Percentiles rank a stretch among this genome's conserved stretches.
Evolutionary conservation across 1,284 basidiomycete species (phyloP).

Genomic region (Trametes pubescens): DNA sequence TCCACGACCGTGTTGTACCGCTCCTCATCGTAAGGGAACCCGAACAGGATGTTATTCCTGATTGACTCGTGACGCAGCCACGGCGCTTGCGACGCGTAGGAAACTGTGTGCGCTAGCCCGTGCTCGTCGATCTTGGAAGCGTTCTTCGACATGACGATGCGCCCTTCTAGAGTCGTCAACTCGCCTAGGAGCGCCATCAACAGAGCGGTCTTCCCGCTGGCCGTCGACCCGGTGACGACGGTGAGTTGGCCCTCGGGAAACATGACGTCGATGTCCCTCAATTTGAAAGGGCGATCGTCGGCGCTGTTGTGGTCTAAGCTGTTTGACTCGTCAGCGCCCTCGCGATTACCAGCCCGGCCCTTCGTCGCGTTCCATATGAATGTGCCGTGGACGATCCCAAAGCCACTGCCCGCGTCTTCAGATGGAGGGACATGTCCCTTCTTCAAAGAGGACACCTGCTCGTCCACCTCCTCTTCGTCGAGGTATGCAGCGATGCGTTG

Average conservation of each 20-base stretch:
- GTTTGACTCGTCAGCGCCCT: neutral
- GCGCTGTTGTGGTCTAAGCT: neutral
- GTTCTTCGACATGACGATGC: slow-evolving; percentile 73
- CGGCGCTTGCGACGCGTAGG: slow-evolving; percentile 85
- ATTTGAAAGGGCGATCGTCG: slow-evolving; percentile 61
- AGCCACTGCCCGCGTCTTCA: slow-evolving; percentile 47
- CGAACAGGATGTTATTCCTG: slow-evolving; percentile 79
- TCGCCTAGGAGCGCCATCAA: slow-evolving; percentile 76
- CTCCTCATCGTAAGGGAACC: slow-evolving; percentile 67
- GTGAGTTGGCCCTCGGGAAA: slow-evolving; percentile 77
- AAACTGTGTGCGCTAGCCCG: slow-evolving; percentile 76
- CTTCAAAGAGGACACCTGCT: slow-evolving; percentile 49
- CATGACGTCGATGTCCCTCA: slow-evolving; percentile 68
- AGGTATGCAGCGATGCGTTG: slow-evolving; percentile 85
- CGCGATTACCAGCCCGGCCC: slow-evolving; percentile 1
- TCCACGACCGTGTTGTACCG: slow-evolving; percentile 72
- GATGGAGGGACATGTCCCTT: slow-evolving; percentile 37
- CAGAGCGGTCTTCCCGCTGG: slow-evolving; percentile 82
- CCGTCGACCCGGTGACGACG: slow-evolving; percentile 77
- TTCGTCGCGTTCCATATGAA: slow-evolving; percentile 72
- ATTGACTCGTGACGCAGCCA: slow-evolving; percentile 80
- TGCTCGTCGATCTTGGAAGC: slow-evolving; percentile 63
- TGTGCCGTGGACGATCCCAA: slow-evolving; percentile 71
- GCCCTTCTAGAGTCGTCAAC: slow-evolving; percentile 60
- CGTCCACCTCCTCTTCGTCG: slow-evolving; percentile 74